These are phyloP conservation scores for Didymellaceae sp. DNA, from an alignment of 2,329 filamentous ascomycete species.

Conservation along the genomic window DNA sequence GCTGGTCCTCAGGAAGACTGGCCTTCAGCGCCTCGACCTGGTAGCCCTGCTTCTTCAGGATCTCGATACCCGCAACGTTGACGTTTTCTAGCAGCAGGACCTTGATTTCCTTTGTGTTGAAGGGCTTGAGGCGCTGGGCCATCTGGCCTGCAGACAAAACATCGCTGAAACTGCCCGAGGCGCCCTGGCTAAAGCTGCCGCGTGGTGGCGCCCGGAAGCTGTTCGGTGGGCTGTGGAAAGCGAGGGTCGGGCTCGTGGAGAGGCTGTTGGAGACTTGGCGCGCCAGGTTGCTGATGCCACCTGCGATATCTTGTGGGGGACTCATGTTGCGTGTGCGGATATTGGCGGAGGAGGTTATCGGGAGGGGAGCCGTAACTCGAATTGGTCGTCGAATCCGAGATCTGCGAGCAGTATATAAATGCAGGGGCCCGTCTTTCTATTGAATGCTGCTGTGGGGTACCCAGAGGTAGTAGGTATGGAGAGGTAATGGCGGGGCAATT, in stretches of 20 bases:
- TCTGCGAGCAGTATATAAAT: slow-evolving; percentile 12
- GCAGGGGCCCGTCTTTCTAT: slow-evolving; percentile 1
- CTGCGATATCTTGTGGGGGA: slow-evolving; percentile 47
- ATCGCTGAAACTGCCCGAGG: slow-evolving; percentile 38
- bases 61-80: slow-evolving; percentile 85
- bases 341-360: slow-evolving; percentile 24
- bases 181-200: slow-evolving; percentile 46
- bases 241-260: slow-evolving; percentile 74
- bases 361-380: slow-evolving; percentile 23
- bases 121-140: slow-evolving; percentile 87
- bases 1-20: slow-evolving; percentile 87
- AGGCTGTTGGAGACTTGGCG: slow-evolving; percentile 64
- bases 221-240: slow-evolving; percentile 75
- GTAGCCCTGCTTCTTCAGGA: slow-evolving; percentile 85
- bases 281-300: slow-evolving; percentile 44
- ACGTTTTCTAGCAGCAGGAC: slow-evolving; percentile 95
- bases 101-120: slow-evolving; percentile 95
- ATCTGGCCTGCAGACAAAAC: slow-evolving; percentile 43
- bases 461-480: slow-evolving; percentile 3
- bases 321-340: slow-evolving; percentile 38
- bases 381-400: slow-evolving; percentile 23
- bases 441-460: not conserved
- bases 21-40: slow-evolving; percentile 92
- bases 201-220: slow-evolving; percentile 55
- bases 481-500: slow-evolving; percentile 13